These are phyloP conservation scores for Scedosporium dehoogii DNA, from an alignment of 2,329 filamentous ascomycete species.

Conservation along the genomic window DNA sequence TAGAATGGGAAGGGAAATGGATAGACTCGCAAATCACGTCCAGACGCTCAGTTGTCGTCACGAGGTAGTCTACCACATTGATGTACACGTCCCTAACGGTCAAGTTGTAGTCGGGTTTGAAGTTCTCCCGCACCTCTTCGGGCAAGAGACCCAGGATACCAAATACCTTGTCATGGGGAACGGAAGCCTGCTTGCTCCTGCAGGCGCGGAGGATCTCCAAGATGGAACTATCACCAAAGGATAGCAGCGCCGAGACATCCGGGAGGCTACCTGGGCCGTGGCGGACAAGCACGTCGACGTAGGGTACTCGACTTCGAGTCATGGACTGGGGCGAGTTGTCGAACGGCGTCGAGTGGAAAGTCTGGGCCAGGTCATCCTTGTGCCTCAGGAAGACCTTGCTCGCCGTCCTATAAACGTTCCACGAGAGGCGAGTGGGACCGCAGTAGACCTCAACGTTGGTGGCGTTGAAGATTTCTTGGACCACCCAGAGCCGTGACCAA, in stretches of 20 bases:
- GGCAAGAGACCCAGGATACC: conserved; percentile 23
- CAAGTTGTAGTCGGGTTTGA: conserved; percentile 20
- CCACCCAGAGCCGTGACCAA: conserved; percentile 23
- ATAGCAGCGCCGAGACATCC: background rate
- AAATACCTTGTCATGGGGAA: conserved; percentile 25
- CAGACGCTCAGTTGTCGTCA: conserved; percentile 15
- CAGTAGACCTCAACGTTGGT: conserved; percentile 15
- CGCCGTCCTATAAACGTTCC: conserved; percentile 12
- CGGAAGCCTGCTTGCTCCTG: conserved; percentile 17
- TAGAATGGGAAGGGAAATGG: conserved; percentile 18
- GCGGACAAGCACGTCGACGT: conserved; percentile 8
- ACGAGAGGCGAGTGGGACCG: conserved; percentile 13
- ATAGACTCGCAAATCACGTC: conserved; percentile 25
- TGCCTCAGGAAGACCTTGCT: conserved; percentile 10
- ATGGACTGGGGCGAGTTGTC: background rate
- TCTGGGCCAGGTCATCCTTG: conserved; percentile 8
- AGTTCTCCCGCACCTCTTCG: conserved; percentile 14
- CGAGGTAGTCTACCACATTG: conserved; percentile 21
- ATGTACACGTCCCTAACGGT: conserved; percentile 23
- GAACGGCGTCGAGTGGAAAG: background rate
- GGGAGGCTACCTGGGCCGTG: conserved; percentile 13
- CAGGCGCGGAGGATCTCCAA: conserved; percentile 16
- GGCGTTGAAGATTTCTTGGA: conserved; percentile 20
- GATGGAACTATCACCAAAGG: background rate
- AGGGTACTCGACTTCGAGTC: conserved; percentile 7